Evolutionary conservation across 345 rosid species (phyloP), one percentile per base, ranked within the genome.

Genomic region (Excoecaria agallocha): DNA sequence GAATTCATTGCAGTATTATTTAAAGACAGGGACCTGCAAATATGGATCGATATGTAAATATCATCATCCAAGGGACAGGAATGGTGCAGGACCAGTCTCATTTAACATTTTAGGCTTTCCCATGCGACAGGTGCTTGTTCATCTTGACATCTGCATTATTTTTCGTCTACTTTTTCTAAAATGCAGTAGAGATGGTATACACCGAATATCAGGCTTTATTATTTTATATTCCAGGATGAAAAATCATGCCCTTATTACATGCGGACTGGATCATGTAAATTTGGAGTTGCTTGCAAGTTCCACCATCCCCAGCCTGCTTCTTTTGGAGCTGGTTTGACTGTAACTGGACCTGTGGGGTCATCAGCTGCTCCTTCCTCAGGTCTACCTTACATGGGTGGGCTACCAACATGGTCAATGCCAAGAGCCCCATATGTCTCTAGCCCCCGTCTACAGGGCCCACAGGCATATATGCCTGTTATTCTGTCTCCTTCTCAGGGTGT

Each of bases 1-100:
- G 22, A 63, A 49, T 56, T 55, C 5, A 56, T 71, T 72, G 84
- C 88, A 91, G 94, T 91, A 88, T 79, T 91, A 74, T 84, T 65
- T 91, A 57, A 91, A 87, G 89, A 91, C 97, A 52, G 97, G 97
- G 62, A 89, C 93, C 41, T 91, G 97, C 86, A 90, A 89, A 79
- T 91, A 88, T 73, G 97, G 94, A 62, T 55, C 90, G 45, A 87
- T 93, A 12, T 91, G 97, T 83, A 91, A 91, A 84, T 91, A 87
- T 80, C 93, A 91, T 78, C 97, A 91, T 77, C 94, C 97, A 69
- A 91, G 88, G 76, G 94, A 91, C 78, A 86, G 93, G 82, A 89
- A 91, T 71, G 96, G 96, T 74, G 96, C 93, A 69, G 96, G 89
- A 80, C 93, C 91, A 4, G 87, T 88, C 73, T 80, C 80, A 70